Percentiles rank a stretch among this genome's conserved stretches.
Conservation (phyloP, 306 rosid genomes). For the Prosopis cineraria region DNA sequence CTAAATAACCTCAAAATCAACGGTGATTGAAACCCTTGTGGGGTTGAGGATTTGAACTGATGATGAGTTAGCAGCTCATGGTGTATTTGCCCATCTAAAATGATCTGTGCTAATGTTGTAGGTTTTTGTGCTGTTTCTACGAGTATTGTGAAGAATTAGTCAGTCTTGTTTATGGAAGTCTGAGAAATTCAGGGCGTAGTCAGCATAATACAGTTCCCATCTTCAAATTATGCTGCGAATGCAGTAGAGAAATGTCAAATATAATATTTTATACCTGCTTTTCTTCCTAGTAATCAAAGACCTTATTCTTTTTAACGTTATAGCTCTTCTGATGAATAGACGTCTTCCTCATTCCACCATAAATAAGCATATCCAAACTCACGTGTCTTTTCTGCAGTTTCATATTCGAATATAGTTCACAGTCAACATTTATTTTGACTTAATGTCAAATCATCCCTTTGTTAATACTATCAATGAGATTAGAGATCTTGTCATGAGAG, state of each 20-base stretch:
- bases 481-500: too few species aligned
- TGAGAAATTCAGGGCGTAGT: conserved; percentile 41
- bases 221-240: conserved; percentile 23
- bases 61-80: conserved; percentile 7
- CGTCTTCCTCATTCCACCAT: neutral
- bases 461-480: too few species aligned
- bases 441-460: too few species aligned
- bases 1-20: conserved; percentile 49
- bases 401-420: too few species aligned
- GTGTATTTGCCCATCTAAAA: conserved; percentile 15
- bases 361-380: too few species aligned
- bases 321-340: neutral
- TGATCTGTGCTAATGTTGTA: conserved; percentile 31
- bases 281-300: neutral
- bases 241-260: conserved; percentile 38
- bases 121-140: conserved; percentile 27
- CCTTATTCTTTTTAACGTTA: neutral
- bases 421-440: too few species aligned
- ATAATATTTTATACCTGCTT: conserved; percentile 14
- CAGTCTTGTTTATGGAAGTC: conserved; percentile 42
- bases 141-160: conserved; percentile 34
- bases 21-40: conserved; percentile 27
- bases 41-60: conserved; percentile 4
- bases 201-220: conserved; percentile 32
- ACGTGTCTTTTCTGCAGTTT: too few species aligned